A percentile compares a stretch with the other conserved stretches of the same genome.
These are phyloP conservation scores for Coemansia sp. DNA, from an alignment of 192 early-diverging fungal species.

Conservation along the genomic window DNA sequence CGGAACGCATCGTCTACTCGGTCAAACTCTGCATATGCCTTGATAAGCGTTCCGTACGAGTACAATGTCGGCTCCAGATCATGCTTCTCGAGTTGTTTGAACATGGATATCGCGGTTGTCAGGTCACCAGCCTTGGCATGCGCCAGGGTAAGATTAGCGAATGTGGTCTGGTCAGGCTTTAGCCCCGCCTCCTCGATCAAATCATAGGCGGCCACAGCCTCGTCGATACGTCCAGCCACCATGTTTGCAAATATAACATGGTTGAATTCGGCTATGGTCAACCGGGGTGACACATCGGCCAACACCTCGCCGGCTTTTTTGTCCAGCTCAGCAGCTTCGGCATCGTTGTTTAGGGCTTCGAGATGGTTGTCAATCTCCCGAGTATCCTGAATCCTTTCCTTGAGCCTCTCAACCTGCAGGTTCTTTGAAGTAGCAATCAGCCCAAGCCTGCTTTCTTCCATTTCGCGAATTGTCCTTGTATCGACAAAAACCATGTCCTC, in stretches of 20 bases:
- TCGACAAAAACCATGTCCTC: constrained; percentile 46
- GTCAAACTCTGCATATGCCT: constrained; percentile 60
- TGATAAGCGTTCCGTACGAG: constrained; percentile 71
- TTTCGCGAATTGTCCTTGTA: constrained; percentile 42
- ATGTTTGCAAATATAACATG: constrained; percentile 65
- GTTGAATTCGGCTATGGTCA: constrained; percentile 51
- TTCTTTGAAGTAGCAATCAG: constrained; percentile 35
- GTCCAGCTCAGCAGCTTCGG: background rate
- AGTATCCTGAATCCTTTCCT: constrained; percentile 24
- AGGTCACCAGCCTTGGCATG: constrained; percentile 69
- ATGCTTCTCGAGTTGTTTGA: constrained; percentile 61
- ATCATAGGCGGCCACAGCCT: constrained; percentile 66
- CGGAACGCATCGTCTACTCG: constrained; percentile 71
- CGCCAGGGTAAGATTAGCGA: constrained; percentile 77
- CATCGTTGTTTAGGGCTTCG: background rate
- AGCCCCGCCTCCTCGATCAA: constrained; percentile 62
- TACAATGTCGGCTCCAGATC: constrained; percentile 62
- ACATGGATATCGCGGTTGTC: constrained; percentile 61
- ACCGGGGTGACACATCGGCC: constrained; percentile 11
- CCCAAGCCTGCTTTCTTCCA: constrained; percentile 40
- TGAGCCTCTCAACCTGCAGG: constrained; percentile 14
- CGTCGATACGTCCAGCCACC: constrained; percentile 57
- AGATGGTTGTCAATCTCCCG: background rate
- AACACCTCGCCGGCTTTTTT: background rate
- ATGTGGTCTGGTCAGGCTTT: constrained; percentile 66